Evolutionary conservation across 1,284 basidiomycete species (phyloP).

Genomic region (Leccinum fuscescens): DNA sequence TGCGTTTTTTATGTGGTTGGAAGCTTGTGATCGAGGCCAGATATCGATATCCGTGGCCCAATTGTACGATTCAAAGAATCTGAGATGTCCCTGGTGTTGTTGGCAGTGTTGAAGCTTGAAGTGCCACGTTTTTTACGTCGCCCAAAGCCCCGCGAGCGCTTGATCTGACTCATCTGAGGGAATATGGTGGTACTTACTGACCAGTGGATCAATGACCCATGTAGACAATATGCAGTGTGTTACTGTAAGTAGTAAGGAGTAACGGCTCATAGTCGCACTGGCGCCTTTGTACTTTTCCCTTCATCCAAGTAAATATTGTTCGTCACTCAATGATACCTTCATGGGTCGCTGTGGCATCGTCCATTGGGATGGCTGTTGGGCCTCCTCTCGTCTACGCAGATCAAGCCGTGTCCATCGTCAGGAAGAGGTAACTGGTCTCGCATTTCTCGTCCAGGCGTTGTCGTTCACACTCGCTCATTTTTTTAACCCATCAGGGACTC

Average conservation of each 20-base stretch:
- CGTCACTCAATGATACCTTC: constrained; percentile 19
- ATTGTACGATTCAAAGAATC: constrained; percentile 3
- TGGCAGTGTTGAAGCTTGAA: background rate
- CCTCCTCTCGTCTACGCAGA: constrained; percentile 75
- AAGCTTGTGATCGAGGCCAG: constrained; percentile 24
- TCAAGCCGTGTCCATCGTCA: constrained; percentile 71
- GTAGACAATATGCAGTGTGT: background rate
- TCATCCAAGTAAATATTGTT: background rate
- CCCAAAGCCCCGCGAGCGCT: constrained; percentile 5
- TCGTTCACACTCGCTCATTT: constrained; percentile 19
- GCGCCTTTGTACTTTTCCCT: background rate
- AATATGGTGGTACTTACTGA: background rate
- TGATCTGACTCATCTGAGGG: background rate
- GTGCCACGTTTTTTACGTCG: constrained; percentile 7
- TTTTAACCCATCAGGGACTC: constrained; percentile 57
- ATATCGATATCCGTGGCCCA: constrained; percentile 11
- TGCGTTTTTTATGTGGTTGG: constrained; percentile 12
- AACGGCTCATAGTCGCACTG: background rate
- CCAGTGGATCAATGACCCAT: too few relatives aligned
- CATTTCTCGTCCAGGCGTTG: constrained; percentile 4
- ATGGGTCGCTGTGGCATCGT: constrained; percentile 45
- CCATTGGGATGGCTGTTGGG: constrained; percentile 55
- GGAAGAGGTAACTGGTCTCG: constrained; percentile 53
- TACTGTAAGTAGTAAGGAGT: background rate
- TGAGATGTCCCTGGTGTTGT: background rate